These are phyloP conservation scores for Phytophthora chlamydospora DNA, from an alignment of 352 stramenopile species.

Conservation along the genomic window DNA sequence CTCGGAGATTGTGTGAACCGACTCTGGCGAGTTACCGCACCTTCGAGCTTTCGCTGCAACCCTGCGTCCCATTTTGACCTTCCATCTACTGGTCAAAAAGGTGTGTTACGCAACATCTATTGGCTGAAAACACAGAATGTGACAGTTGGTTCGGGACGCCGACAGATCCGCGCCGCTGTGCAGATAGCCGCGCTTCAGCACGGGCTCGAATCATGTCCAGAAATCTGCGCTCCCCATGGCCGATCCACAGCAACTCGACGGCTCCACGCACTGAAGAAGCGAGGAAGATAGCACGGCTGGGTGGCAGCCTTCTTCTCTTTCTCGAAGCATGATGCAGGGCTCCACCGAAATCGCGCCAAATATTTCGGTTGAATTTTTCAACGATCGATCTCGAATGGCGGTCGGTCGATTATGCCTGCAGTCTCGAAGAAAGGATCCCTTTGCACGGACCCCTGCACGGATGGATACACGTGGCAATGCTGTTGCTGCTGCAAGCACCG, in stretches of 20 bases:
- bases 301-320: too few species aligned
- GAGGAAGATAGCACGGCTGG: background rate
- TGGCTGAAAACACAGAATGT: conserved; percentile 9
- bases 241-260: conserved; percentile 24
- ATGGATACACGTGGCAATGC: conserved; percentile 1
- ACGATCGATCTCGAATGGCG: too few species aligned
- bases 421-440: conserved; percentile 3
- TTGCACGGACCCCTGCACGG: background rate
- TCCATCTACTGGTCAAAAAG: too few species aligned
- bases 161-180: background rate
- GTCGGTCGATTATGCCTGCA: background rate
- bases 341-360: too few species aligned
- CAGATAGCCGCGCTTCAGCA: conserved; percentile 22
- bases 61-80: background rate
- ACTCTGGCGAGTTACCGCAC: conserved; percentile 23
- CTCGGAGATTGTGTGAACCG: conserved; percentile 22
- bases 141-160: conserved; percentile 11
- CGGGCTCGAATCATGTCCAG: conserved; percentile 24
- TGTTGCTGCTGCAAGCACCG: background rate
- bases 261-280: background rate
- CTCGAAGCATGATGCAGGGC: too few species aligned
- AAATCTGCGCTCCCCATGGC: conserved; percentile 15
- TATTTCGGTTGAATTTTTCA: too few species aligned
- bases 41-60: conserved; percentile 2
- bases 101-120: conserved; percentile 3